Base-by-base conservation (phyloP, 805 yeast genomes). In the Hanseniaspora occidentalis region DNA sequence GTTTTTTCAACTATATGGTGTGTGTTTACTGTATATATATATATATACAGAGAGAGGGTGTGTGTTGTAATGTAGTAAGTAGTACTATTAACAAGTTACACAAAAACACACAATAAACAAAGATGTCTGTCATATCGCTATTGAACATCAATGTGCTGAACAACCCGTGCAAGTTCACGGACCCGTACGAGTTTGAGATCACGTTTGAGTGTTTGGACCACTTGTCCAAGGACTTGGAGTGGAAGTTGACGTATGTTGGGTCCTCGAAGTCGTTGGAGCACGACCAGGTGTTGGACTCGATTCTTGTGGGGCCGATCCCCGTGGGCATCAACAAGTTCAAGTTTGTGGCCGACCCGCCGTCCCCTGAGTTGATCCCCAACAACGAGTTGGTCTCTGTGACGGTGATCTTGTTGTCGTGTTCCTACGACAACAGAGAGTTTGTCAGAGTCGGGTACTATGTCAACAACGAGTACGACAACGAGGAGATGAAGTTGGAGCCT, bases 281-380 rank as follows among this genome's bases (percentile, higher is more conserved):
- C 52, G 99, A 92, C 59, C 99, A 92, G 61, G 96, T 88, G 57
- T 67, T 92, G 41, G 99, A 92, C 56, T 86, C 96, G 1, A 77
- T 92, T 29, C 65, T 92, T n/a, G 99, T 92, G 3, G 99, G 99
- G 0, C 99, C 99, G 0, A 95, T 92, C 2, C 99, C 98, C 0
- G 95, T 92, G 2, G 99, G 99, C 1, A 77, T 89, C 31, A 92
- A 92, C 57, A 86, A 89, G 60, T 92, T 92, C 53, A 71, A 88
- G 9, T 82, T 92, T 58, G 76, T 84, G 16, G 96, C 97, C 0
- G 97, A 94, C 53, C 95, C 99, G 0, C 99, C 99, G 1, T 77
- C 89, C 1, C 94, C 96, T 0, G 97, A 89, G 50, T 62, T 88
- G 49, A 92, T 92, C 48, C 99, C 99, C 0, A 96, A 96, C 3